A percentile compares a stretch with the other conserved stretches of the same genome.
Evolutionary conservation across 192 early-diverging fungal species (phyloP).

Genomic region (Lobosporangium transversale): DNA sequence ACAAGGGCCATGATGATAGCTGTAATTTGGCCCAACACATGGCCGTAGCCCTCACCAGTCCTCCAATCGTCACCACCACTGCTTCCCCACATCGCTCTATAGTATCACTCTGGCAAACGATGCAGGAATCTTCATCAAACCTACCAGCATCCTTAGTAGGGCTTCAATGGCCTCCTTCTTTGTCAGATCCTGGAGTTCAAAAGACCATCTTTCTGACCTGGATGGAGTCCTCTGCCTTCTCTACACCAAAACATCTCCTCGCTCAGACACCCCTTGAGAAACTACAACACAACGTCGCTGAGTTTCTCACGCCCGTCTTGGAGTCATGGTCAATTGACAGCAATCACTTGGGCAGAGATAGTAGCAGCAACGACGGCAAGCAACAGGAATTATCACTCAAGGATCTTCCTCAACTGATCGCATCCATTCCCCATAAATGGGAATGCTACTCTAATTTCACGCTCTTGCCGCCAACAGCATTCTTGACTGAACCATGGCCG

Average conservation of each 20-base stretch:
- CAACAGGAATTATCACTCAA: background rate
- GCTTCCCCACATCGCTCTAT: slow-evolving; percentile 8
- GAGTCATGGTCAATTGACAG: background rate
- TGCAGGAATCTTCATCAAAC: background rate
- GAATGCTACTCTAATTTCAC: slow-evolving; percentile 56
- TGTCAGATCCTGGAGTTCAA: slow-evolving; percentile 17
- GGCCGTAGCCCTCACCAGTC: slow-evolving; percentile 34
- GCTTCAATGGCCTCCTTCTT: slow-evolving; percentile 9
- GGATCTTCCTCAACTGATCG: slow-evolving; percentile 17
- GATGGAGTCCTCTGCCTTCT: slow-evolving; percentile 13
- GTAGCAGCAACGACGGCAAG: background rate
- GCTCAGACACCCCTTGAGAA: slow-evolving; percentile 40
- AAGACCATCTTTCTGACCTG: slow-evolving; percentile 19
- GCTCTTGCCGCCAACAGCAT: slow-evolving; percentile 39
- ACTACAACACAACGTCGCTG: slow-evolving; percentile 8
- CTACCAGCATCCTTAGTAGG: background rate
- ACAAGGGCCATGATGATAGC: slow-evolving; percentile 1
- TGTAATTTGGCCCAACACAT: slow-evolving; percentile 23
- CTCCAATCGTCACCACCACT: background rate
- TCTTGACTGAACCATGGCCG: slow-evolving; percentile 31
- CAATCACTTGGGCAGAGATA: no score
- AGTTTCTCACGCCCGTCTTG: slow-evolving; percentile 23
- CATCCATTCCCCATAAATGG: slow-evolving; percentile 54
- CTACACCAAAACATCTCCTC: slow-evolving; percentile 36
- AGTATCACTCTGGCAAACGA: background rate